Evolutionary conservation across 345 rosid genomes (phyloP).

Genomic region (Fremontodendron californicum): DNA sequence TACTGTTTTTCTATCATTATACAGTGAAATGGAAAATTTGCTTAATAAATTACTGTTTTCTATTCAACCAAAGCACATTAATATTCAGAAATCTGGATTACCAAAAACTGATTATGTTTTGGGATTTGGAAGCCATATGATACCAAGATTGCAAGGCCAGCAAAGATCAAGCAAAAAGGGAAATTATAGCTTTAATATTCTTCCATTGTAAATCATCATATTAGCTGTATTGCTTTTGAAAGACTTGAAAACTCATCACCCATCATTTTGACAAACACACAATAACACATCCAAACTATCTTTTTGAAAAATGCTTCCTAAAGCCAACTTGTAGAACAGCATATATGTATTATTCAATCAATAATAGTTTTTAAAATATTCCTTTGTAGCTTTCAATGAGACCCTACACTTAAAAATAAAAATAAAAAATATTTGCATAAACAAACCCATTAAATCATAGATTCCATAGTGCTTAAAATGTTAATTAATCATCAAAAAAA

Average conservation of each 20-base stretch:
- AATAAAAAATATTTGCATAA: not conserved
- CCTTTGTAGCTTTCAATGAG: slow-evolving; percentile 25
- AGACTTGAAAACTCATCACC: slow-evolving; percentile 5
- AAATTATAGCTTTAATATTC: not conserved
- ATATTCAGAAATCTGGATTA: not conserved
- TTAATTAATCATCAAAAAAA: slow-evolving; percentile 26
- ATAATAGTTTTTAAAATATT: not conserved
- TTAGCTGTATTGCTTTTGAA: slow-evolving; percentile 19
- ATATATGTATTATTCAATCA: slow-evolving; percentile 12
- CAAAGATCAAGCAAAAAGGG: not conserved
- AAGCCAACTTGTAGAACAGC: slow-evolving; percentile 20
- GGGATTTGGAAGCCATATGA: not conserved
- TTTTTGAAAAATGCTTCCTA: slow-evolving; percentile 14
- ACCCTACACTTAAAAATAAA: slow-evolving; percentile 1
- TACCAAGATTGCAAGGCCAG: slow-evolving; percentile 11
- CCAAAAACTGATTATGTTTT: not conserved
- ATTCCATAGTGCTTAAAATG: slow-evolving; percentile 20
- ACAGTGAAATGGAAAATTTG: not conserved
- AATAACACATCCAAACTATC: slow-evolving; percentile 10
- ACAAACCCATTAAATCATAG: slow-evolving; percentile 23
- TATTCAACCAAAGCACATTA: not conserved
- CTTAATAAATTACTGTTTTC: not conserved
- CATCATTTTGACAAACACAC: slow-evolving; percentile 16
- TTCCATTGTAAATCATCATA: not conserved
- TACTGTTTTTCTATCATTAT: slow-evolving; percentile 2